These are phyloP conservation scores for Penstemon eatonii DNA, from an alignment of 257 asterid species.

Conservation along the genomic window DNA sequence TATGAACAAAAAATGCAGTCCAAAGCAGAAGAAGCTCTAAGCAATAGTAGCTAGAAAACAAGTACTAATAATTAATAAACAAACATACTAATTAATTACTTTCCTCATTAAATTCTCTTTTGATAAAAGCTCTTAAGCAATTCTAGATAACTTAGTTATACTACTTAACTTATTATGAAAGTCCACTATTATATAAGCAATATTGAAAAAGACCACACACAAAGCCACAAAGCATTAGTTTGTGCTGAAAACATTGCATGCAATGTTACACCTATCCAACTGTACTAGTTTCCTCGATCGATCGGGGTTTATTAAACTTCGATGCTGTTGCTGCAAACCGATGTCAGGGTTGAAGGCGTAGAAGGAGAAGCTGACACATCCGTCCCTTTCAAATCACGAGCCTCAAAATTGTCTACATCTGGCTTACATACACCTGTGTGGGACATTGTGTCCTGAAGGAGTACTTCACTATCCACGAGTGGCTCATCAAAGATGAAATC, in stretches of 20 bases:
- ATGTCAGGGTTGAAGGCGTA: constrained; percentile 41
- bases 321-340: constrained; percentile 29
- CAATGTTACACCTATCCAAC: constrained; percentile 5
- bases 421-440: constrained; percentile 27
- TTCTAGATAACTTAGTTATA: too few species aligned
- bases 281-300: not conserved
- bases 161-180: too few species aligned
- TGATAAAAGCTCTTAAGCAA: too few species aligned
- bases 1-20: too few species aligned
- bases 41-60: too few species aligned
- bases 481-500: constrained; percentile 52
- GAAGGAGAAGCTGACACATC: constrained; percentile 37
- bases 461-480: constrained; percentile 31
- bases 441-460: constrained; percentile 31
- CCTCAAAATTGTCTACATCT: constrained; percentile 24
- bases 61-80: not conserved
- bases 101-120: not conserved
- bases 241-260: not conserved
- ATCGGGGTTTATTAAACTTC: not conserved
- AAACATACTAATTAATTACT: not conserved
- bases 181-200: too few species aligned
- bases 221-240: not conserved
- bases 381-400: constrained; percentile 29
- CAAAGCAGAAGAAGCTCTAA: too few species aligned
- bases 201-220: not conserved